Evolutionary conservation across 1,284 basidiomycete species (phyloP), one percentile per base, ranked within the genome.

Genomic region (Puccinia novopanici): DNA sequence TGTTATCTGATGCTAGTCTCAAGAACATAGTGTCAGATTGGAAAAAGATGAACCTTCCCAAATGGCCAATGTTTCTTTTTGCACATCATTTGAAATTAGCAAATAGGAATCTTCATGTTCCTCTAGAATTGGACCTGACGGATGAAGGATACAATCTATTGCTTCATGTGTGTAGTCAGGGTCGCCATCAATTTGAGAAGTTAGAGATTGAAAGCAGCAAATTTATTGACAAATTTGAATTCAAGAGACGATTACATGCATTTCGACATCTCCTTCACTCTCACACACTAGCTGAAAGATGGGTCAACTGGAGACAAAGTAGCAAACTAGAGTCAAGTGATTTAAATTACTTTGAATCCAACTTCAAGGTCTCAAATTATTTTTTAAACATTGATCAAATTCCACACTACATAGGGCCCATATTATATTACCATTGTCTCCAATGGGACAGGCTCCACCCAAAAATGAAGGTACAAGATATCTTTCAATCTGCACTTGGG

Each of bases 51-150:
- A n/a, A 63, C 12, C 61, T 63, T 17, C 34, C 12, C 0, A 63
- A 63, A 40, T 63, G 61, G 61, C 61, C 61, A 63, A 63, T 63
- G 37, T 0, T 63, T 40, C 5, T 63, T 8, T 63, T 63, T 40
- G 40, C 37, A n/a, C n/a, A 63, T 63, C 61, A 63, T 40, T 63
- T 63, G 61, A 63, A 40, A 40, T 63, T 63, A 19, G 40, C n/a
- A 2, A n/a, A 63, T 19, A 63, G 61, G 61, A n/a, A 63, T 40
- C 13, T n/a, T 17, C 61, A 63, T 34, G 37, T 37, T 10, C 61
- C 61, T 40, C 10, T 63, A 42, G 61, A 63, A 22, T 6, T 19
- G 5, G 40, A 19, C 6, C 9, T 63, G 61, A 19, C 3, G 6
- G 22, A 63, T 19, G 19, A 63, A 40, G 17, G 37, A 40, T 63